Percentiles rank a stretch among this genome's conserved stretches.
Conservation (phyloP, 805 yeast genomes). For the Sugiyamaella lignohabitans region DNA sequence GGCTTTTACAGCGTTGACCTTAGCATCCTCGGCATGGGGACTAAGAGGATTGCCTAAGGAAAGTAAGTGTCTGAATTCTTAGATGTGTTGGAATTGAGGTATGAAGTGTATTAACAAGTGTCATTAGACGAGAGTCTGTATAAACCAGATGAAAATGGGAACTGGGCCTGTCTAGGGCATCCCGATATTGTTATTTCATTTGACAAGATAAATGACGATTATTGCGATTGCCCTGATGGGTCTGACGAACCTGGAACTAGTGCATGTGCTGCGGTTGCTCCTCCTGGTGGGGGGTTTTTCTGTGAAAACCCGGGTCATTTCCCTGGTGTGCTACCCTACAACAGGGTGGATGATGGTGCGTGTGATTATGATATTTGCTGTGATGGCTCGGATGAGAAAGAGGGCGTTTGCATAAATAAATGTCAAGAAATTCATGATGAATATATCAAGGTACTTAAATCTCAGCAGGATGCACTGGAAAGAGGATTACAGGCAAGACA, state of each 20-base stretch:
- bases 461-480: constrained; percentile 21
- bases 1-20: too few relatives aligned
- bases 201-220: constrained; percentile 74
- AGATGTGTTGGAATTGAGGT: too few relatives aligned
- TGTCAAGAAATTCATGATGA: constrained; percentile 47
- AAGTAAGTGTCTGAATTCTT: too few relatives aligned
- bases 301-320: constrained; percentile 72
- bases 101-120: not conserved
- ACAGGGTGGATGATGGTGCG: constrained; percentile 76
- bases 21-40: too few relatives aligned
- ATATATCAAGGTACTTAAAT: constrained; percentile 27
- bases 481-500: constrained; percentile 36
- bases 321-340: constrained; percentile 56
- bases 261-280: constrained; percentile 48
- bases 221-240: constrained; percentile 97
- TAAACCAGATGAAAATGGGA: constrained; percentile 43
- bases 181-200: constrained; percentile 57
- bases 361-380: constrained; percentile 89
- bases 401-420: constrained; percentile 47
- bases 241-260: constrained; percentile 94
- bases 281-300: constrained; percentile 43
- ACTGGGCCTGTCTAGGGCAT: constrained; percentile 65
- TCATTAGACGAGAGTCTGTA: constrained; percentile 32
- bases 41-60: too few relatives aligned
- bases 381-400: constrained; percentile 85